Evolutionary conservation across 2,329 filamentous ascomycete genomes (phyloP).

Genomic region (Xylariaceae sp.): DNA sequence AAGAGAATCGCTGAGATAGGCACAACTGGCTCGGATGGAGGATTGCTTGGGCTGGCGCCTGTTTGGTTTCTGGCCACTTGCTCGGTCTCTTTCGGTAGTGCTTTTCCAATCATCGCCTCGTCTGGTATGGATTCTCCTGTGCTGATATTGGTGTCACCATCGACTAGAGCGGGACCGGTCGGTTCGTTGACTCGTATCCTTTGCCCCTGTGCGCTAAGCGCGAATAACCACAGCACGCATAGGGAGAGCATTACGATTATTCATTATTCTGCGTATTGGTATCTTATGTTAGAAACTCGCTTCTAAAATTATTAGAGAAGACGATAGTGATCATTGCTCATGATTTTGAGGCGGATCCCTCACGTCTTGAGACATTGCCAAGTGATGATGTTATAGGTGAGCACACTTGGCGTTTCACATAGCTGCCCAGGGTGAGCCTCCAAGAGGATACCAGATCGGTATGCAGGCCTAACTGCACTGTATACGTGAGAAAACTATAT

Average conservation of each 20-base stretch:
- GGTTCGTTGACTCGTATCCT: slow-evolving; percentile 26
- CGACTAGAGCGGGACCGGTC: slow-evolving; percentile 22
- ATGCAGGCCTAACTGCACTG: no score
- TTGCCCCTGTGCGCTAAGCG: slow-evolving; percentile 20
- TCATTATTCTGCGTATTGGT: slow-evolving; percentile 11
- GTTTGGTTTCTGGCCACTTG: slow-evolving; percentile 14
- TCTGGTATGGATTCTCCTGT: slow-evolving; percentile 26
- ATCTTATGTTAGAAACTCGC: neutral
- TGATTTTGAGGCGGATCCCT: no score
- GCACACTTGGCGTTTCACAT: no score
- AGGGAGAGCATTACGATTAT: slow-evolving; percentile 13
- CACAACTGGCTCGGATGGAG: slow-evolving; percentile 44
- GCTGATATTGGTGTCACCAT: slow-evolving; percentile 20
- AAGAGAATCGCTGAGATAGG: slow-evolving; percentile 56
- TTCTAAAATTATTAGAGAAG: no score
- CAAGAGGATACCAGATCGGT: no score
- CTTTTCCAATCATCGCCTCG: slow-evolving; percentile 30
- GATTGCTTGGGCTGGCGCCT: slow-evolving; percentile 10
- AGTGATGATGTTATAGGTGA: no score
- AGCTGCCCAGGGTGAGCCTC: no score
- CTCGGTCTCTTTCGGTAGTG: slow-evolving; percentile 20
- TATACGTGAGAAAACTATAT: no score
- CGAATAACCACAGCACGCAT: slow-evolving; percentile 12
- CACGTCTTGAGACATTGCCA: no score
- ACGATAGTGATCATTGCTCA: no score